Percentiles rank a stretch among this genome's conserved stretches.
Conservation (phyloP, 208 protist genomes). For the Herpetomonas samuelpessoai region DNA sequence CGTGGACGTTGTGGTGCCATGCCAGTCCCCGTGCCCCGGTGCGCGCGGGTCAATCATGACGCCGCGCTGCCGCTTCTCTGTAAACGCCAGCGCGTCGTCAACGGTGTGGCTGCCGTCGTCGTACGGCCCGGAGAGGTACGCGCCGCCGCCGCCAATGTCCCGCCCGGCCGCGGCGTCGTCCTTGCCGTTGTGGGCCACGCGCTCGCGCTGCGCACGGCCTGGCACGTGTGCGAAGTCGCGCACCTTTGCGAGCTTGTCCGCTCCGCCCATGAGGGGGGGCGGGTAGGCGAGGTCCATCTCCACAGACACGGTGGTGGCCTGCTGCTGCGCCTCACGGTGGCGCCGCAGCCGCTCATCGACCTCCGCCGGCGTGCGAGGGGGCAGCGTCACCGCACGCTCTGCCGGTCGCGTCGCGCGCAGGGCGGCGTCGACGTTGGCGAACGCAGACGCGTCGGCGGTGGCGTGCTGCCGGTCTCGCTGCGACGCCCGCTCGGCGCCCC, state of each 20-base stretch:
- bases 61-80: constrained; percentile 25
- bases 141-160: background rate
- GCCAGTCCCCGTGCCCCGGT: constrained; percentile 58
- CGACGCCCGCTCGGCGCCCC: background rate
- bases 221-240: constrained; percentile 48
- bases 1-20: constrained; percentile 30
- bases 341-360: background rate
- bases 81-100: constrained; percentile 21
- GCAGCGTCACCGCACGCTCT: constrained; percentile 28
- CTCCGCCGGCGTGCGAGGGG: constrained; percentile 10
- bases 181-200: constrained; percentile 8
- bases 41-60: constrained; percentile 56
- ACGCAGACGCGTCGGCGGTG: constrained; percentile 17
- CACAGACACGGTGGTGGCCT: constrained; percentile 40
- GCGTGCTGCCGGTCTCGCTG: constrained; percentile 3
- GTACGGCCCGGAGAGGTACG: background rate
- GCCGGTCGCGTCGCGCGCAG: constrained; percentile 44
- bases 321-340: background rate
- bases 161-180: constrained; percentile 5
- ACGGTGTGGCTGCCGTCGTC: background rate
- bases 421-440: constrained; percentile 45
- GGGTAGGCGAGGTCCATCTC: constrained; percentile 65
- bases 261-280: constrained; percentile 29
- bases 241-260: constrained; percentile 25
- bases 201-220: constrained; percentile 36